Evolutionary conservation across 305 asterid species (phyloP).

Genomic region (Fraxinus platypoda): DNA sequence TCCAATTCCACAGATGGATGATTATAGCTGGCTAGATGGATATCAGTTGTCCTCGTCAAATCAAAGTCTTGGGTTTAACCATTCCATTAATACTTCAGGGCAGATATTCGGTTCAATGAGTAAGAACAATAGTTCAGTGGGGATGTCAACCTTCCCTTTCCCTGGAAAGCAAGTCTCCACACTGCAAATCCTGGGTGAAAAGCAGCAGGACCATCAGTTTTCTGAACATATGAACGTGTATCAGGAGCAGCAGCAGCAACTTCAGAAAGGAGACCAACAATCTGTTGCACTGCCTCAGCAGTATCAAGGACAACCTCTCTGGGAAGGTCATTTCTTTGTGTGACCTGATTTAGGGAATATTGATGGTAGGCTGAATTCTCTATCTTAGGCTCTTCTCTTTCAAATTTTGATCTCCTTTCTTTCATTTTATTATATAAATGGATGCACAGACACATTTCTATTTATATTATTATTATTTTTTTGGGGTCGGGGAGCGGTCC

Average conservation of each 20-base stretch:
- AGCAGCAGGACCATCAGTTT: conserved; percentile 47
- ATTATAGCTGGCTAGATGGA: conserved; percentile 88
- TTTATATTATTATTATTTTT: background rate
- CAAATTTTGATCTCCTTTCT: background rate
- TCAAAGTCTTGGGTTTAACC: conserved; percentile 48
- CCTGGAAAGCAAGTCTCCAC: conserved; percentile 73
- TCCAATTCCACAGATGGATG: conserved; percentile 52
- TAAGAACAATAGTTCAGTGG: conserved; percentile 48
- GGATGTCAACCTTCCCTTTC: conserved; percentile 59
- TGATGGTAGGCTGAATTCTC: conserved; percentile 44
- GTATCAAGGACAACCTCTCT: conserved; percentile 71
- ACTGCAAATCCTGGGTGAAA: conserved; percentile 50
- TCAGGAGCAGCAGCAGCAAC: conserved; percentile 56
- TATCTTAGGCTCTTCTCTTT: background rate
- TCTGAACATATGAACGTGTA: conserved; percentile 52
- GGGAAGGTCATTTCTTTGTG: conserved; percentile 87
- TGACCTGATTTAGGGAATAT: conserved; percentile 53
- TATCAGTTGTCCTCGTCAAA: conserved; percentile 58
- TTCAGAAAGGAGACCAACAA: conserved; percentile 58
- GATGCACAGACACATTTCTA: background rate
- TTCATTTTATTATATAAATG: background rate
- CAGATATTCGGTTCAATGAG: conserved; percentile 38
- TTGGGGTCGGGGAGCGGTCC: background rate
- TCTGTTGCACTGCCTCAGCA: conserved; percentile 56
- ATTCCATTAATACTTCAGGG: conserved; percentile 43